A percentile compares a stretch with the other conserved stretches of the same genome.
These are phyloP conservation scores for Backusella parvicylindrica DNA, from an alignment of 192 early-diverging fungal genomes.

Conservation along the genomic window DNA sequence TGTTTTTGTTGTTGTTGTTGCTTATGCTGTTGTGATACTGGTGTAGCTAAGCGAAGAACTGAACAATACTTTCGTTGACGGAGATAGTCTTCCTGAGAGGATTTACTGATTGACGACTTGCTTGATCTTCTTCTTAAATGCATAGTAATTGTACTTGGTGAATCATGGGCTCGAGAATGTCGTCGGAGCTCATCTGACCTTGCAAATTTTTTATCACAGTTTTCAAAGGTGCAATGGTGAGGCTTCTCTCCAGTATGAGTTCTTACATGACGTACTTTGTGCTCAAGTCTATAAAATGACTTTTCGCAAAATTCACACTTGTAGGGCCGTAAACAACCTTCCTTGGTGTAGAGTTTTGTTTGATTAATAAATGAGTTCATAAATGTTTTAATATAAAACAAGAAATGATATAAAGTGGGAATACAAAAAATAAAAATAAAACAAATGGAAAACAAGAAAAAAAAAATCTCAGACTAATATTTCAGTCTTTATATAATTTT, in stretches of 20 bases:
- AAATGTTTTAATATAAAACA: neutral
- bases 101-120: slow-evolving; percentile 12
- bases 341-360: neutral
- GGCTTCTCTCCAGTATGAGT: slow-evolving; percentile 85
- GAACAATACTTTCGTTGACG: slow-evolving; percentile 28
- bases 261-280: slow-evolving; percentile 77
- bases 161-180: slow-evolving; percentile 40
- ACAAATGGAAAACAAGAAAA: neutral
- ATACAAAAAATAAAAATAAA: neutral
- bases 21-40: neutral
- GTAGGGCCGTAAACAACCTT: slow-evolving; percentile 43
- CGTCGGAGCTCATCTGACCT: slow-evolving; percentile 69
- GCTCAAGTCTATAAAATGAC: slow-evolving; percentile 78
- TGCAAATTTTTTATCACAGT: slow-evolving; percentile 76
- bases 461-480: neutral
- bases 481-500: neutral
- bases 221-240: slow-evolving; percentile 63
- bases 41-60: slow-evolving; percentile 21
- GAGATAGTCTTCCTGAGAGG: slow-evolving; percentile 20
- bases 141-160: slow-evolving; percentile 27
- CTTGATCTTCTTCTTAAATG: slow-evolving; percentile 14
- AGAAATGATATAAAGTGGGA: neutral
- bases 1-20: too few relatives aligned
- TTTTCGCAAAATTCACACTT: slow-evolving; percentile 55
- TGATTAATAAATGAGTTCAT: slow-evolving; percentile 3